These are phyloP conservation scores for Cairneyella variabilis DNA, from an alignment of 495 filamentous ascomycete species.

Conservation along the genomic window DNA sequence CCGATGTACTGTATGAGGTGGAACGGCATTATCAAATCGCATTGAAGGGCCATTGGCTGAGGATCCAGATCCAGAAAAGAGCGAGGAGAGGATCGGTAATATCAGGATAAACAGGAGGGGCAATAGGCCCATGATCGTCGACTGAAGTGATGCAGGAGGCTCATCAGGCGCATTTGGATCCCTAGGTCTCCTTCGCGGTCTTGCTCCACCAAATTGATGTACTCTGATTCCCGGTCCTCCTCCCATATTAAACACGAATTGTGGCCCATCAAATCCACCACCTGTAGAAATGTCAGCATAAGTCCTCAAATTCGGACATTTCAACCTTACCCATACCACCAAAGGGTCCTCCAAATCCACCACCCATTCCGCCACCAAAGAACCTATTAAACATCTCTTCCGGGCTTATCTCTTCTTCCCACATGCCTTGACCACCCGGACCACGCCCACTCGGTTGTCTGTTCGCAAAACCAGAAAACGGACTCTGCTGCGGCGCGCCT, in stretches of 20 bases:
- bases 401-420: slow-evolving; percentile 89
- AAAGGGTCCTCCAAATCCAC: slow-evolving; percentile 59
- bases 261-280: slow-evolving; percentile 65
- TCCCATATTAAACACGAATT: slow-evolving; percentile 89
- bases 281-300: slow-evolving; percentile 28
- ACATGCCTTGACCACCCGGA: slow-evolving; percentile 56
- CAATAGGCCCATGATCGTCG: slow-evolving; percentile 61
- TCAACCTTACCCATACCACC: slow-evolving; percentile 34
- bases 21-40: slow-evolving; percentile 61
- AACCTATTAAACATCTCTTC: slow-evolving; percentile 96
- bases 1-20: slow-evolving; percentile 69
- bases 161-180: slow-evolving; percentile 55
- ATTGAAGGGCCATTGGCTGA: slow-evolving; percentile 59
- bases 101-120: slow-evolving; percentile 87
- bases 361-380: slow-evolving; percentile 71
- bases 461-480: slow-evolving; percentile 70
- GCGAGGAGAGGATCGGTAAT: slow-evolving; percentile 75
- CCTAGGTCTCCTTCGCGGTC: slow-evolving; percentile 65
- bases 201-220: slow-evolving; percentile 76
- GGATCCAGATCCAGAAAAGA: slow-evolving; percentile 61
- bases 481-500: slow-evolving; percentile 45
- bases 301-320: neutral
- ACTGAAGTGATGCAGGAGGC: slow-evolving; percentile 44
- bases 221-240: slow-evolving; percentile 79
- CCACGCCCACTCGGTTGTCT: slow-evolving; percentile 36